Evolutionary conservation across 495 filamentous ascomycete genomes (phyloP), one percentile per base, ranked within the genome.

Genomic region (Aspergillus affinis): DNA sequence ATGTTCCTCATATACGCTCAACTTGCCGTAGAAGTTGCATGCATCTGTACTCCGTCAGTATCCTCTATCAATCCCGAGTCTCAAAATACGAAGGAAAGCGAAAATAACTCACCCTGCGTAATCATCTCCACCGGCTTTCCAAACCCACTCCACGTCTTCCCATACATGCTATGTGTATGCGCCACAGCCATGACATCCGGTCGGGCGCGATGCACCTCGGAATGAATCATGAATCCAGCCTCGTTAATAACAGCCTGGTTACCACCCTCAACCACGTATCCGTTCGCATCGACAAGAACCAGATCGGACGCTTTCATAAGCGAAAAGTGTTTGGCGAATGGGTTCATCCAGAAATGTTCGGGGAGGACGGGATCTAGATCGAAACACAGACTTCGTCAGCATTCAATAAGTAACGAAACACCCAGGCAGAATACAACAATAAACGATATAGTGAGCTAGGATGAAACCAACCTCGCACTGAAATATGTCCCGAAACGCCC

Each of bases 191-290:
- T 63, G 4, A 83, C 78, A 72, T 82, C 80, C 12, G 77, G 78
- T 13, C 81, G 69, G 12, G 75, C 78, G 59, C 76, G 78, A 60
- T 83, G 80, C 17, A 83, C 77, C 57, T 79, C 79, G 0, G 72
- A 76, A 68, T 82, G 88, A 65, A 91, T 91, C 59, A 85, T 76
- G 66, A 88, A 90, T 3, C 86, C 88, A 5, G 88, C 86, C 21
- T 85, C 83, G 69, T 90, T 91, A 61, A 83, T 74, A 5, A 76
- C 72, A 8, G 72, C 55, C 50, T 78, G 76, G 21, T 71, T 71
- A 26, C 86, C 81, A 6, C 85, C 86, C 18, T 81, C 84, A 23
- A 78, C 77, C 48, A 78, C 73, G 60, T 73, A 79, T 59, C 72
- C 75, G 18, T 79, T 73, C 19, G 64, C 76, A 55, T 90, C 75